Percentiles rank a stretch among this genome's conserved stretches.
phyloP scores from a whole-genome alignment of 2,329 filamentous ascomycete species.

The Huntiella decipiens region DNA sequence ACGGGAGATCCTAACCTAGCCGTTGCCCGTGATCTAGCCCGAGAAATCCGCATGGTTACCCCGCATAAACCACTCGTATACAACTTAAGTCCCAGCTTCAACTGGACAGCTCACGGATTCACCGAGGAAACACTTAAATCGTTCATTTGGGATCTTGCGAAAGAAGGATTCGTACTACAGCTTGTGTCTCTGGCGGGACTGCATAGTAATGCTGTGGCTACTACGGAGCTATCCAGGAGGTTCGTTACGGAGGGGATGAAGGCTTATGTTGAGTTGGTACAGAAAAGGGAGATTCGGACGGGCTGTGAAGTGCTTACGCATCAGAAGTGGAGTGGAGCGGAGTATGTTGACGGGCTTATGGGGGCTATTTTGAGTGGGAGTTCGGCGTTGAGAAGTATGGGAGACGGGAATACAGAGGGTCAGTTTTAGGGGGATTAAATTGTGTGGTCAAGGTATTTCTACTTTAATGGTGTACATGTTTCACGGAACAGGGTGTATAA shows the following conservation, averaged over 20 bases:
- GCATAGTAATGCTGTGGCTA: conserved; percentile 45
- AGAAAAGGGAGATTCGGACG: conserved; percentile 74
- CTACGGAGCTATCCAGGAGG: conserved; percentile 54
- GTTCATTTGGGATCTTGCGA: conserved; percentile 92
- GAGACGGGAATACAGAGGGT: conserved; percentile 76
- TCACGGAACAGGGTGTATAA: too few species aligned
- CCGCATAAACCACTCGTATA: conserved; percentile 86
- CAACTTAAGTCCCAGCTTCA: conserved; percentile 91
- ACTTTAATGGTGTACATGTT: too few species aligned
- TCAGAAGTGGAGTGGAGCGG: conserved; percentile 61
- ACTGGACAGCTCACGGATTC: conserved; percentile 96
- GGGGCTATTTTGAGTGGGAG: conserved; percentile 83
- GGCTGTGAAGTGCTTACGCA: conserved; percentile 87
- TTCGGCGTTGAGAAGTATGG: conserved; percentile 81
- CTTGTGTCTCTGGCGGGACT: conserved; percentile 47
- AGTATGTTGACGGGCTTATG: conserved; percentile 72
- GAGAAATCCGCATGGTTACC: conserved; percentile 48
- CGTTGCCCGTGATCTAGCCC: conserved; percentile 56
- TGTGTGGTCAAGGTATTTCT: background rate
- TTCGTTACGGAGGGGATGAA: conserved; percentile 92
- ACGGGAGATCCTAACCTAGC: conserved; percentile 73
- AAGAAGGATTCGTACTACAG: conserved; percentile 60
- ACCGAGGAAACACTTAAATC: conserved; percentile 61
- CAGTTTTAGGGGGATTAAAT: conserved; percentile 29
- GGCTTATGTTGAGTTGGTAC: conserved; percentile 88